A percentile compares a stretch with the other conserved stretches of the same genome.
Conservation (phyloP, 257 asterid species). For the Osmanthus fragrans region DNA sequence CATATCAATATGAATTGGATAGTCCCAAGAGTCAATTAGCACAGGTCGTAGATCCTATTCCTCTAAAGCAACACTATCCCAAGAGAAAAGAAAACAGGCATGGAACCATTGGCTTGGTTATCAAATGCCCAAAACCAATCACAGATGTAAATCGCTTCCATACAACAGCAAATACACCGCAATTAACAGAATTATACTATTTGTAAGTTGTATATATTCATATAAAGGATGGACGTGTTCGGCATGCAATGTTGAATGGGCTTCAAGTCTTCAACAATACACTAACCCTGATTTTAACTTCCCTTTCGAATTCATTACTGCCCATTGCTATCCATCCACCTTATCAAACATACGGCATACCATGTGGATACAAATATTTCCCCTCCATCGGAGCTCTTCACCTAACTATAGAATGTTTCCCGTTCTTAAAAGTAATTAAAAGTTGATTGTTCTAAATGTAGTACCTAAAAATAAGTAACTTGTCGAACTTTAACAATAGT, state of each 20-base stretch:
- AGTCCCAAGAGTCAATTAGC: background rate
- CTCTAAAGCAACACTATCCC: background rate
- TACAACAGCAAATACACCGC: constrained; percentile 6
- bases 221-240: background rate
- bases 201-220: background rate
- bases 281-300: too few species aligned
- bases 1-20: background rate
- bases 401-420: background rate
- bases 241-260: background rate
- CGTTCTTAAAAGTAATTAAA: background rate
- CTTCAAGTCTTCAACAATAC: background rate
- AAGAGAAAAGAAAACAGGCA: background rate
- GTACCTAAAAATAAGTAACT: background rate
- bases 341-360: background rate
- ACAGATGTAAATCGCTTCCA: background rate
- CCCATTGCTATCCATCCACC: background rate
- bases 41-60: background rate
- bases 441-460: background rate
- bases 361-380: background rate
- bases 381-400: constrained; percentile 11
- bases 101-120: background rate
- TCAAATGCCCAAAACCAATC: background rate
- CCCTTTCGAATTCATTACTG: too few species aligned
- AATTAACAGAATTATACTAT: background rate
- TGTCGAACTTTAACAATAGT: background rate